Evolutionary conservation across 2,329 filamentous ascomycete species (phyloP), one percentile per base, ranked within the genome.

Genomic region (Paradendryphiella salina): DNA sequence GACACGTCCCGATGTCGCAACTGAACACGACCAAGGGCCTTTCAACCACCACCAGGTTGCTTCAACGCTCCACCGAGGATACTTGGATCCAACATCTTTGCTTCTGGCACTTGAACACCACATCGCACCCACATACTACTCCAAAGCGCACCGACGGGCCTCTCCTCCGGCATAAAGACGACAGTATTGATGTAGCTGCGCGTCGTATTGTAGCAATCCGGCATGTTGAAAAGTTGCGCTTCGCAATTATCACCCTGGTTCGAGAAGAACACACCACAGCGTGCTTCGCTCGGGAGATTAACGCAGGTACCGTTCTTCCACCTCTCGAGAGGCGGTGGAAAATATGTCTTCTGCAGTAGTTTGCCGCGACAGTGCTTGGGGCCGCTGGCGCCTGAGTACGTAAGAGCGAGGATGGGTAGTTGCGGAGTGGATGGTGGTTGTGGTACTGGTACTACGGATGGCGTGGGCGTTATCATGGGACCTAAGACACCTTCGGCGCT

Each of bases 161-260:
- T 60, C 42, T 71, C 67, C 32, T 73, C 70, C 2, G 68, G 68
- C 65, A 72, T 69, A 47, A 71, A 72, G 0, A 72, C 68, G 0
- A 69, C 67, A 0, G 68, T 72, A 13, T 71, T 73, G 9, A 71
- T 61, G 43, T 63, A 70, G 2, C 63, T 63, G 23, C 50, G 45
- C 1, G 61, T 59, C 1, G 63, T 67, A n/a, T 71, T 69, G 17
- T 59, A 50, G 38, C 70, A 72, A 4, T 61, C 41, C 3, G 56
- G 41, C 53, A 63, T 60, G 13, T 62, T 69, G 56, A 69, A 73
- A 3, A 72, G 49, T 7, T 69, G 61, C 18, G 69, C 70, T 32
- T 73, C 68, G 56, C 70, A 73, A 21, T 66, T 65, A 43, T 69
- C 70, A 43, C 64, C 66, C 34, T 72, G 70, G n/a, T 55, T 59